Evolutionary conservation across 2,329 filamentous ascomycete species (phyloP), one percentile per base, ranked within the genome.

Genomic region (Aspergillus arachidicola): DNA sequence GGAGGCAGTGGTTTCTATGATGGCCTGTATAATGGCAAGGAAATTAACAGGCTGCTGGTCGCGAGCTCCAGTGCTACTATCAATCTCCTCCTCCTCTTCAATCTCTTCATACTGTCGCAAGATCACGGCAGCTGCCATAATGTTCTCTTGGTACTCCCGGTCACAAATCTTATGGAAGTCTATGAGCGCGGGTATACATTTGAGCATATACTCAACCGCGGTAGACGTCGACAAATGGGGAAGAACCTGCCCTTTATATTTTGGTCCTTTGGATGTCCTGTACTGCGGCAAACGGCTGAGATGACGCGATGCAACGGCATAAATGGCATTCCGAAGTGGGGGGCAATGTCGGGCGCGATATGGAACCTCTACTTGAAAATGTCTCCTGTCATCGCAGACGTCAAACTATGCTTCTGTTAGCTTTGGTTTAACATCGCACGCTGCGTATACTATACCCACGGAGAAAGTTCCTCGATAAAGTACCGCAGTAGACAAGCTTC

Each of bases 51-150:
- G 62, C 1, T 61, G 54, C 14, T 66, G 57, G 1, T 45, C 26
- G 23, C 60, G 55, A n/a, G 48, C 59, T 10, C 69, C 61, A 6
- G 60, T 63, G 5, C 66, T 70, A 46, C 72, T 65, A 2, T 68
- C 67, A 19, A 66, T 66, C 34, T 73, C 70, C 66, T 73, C 70
- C 28, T 72, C 71, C 36, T 72, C 69, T 53, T 72, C 71, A 60
- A 71, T 70, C 32, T 72, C 69, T 46, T 72, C 69, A 38, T 71
- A 72, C 48, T 72, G 71, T 3, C 69, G 66, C 14, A 72, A 36
- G 7, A 72, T 72, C 1, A 72, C 68, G 1, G 69, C 67, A 1
- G 71, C 69, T 3, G 68, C 69, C 69, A 72, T 72, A 9, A 72
- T 66, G 16, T 68, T 72, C 34, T 72, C 71, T 48, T 72, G 70